Evolutionary conservation across 75 land plant species (phyloP).

Genomic region (Cupressus sempervirens): DNA sequence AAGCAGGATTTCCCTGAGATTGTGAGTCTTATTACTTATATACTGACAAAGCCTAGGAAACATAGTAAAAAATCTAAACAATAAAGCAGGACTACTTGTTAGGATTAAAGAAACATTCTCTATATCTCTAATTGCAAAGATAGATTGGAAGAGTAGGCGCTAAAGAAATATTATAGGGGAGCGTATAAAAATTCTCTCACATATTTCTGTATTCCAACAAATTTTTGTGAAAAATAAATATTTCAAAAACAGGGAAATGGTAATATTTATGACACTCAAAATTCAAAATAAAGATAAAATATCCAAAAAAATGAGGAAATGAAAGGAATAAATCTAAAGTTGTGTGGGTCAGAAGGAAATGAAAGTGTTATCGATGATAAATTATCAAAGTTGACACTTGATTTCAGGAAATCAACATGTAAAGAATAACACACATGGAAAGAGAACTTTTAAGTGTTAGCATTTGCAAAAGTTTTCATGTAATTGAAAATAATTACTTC

Average conservation of each 20-base stretch:
- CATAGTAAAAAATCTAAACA: neutral
- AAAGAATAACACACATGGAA: neutral
- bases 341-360: neutral
- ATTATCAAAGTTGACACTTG: neutral
- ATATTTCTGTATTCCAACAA: neutral
- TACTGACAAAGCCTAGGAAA: neutral
- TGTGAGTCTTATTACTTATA: neutral
- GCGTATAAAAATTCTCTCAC: neutral
- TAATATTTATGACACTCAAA: neutral
- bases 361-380: neutral
- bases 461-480: neutral
- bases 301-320: neutral
- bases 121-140: neutral
- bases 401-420: neutral
- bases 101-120: neutral
- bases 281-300: neutral
- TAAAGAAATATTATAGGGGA: neutral
- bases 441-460: neutral
- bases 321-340: neutral
- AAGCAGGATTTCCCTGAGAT: too few relatives aligned
- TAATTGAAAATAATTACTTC: neutral
- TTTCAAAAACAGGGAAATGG: neutral
- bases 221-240: neutral
- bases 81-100: too few relatives aligned
- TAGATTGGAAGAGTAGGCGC: neutral